These are phyloP conservation scores for Trichoderma semiorbis DNA, from an alignment of 2,329 filamentous ascomycete genomes.

Conservation along the genomic window DNA sequence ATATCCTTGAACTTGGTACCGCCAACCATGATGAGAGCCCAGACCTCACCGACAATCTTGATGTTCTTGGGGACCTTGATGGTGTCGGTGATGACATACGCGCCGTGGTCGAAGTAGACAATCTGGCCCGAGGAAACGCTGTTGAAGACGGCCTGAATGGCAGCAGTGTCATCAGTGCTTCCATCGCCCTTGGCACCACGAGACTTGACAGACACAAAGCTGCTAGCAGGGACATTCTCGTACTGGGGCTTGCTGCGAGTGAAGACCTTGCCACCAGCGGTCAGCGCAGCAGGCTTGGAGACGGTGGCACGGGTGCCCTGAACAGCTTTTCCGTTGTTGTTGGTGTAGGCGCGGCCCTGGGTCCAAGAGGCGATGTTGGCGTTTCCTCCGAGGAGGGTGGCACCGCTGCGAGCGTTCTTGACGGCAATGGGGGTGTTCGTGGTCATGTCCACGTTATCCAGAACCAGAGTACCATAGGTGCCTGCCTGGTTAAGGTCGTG, in stretches of 20 bases:
- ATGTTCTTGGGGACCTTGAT: conserved; percentile 73
- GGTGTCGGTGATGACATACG: conserved; percentile 67
- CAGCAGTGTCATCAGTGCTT: conserved; percentile 77
- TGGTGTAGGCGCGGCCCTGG: conserved; percentile 72
- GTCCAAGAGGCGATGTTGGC: conserved; percentile 67
- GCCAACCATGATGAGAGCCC: conserved; percentile 82
- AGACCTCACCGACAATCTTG: conserved; percentile 87
- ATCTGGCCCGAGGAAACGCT: conserved; percentile 60
- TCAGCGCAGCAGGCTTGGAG: conserved; percentile 63
- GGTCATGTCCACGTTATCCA: conserved; percentile 87
- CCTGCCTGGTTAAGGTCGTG: conserved; percentile 60
- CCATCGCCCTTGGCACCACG: conserved; percentile 87
- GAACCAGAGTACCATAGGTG: conserved; percentile 76
- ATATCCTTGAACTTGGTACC: conserved; percentile 72
- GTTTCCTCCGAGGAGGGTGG: conserved; percentile 65
- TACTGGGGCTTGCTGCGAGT: conserved; percentile 90
- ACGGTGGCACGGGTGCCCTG: conserved; percentile 56
- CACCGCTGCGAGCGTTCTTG: conserved; percentile 51
- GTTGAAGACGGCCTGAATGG: conserved; percentile 76
- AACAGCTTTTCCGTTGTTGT: conserved; percentile 46
- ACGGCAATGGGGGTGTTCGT: conserved; percentile 66
- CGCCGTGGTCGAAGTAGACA: conserved; percentile 72
- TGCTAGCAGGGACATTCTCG: conserved; percentile 58
- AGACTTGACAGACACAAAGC: conserved; percentile 79
- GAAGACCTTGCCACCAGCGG: conserved; percentile 68